Evolutionary conservation across 768 basidiomycete genomes (phyloP), one percentile per base, ranked within the genome.

Genomic region (Pisolithus sp.): DNA sequence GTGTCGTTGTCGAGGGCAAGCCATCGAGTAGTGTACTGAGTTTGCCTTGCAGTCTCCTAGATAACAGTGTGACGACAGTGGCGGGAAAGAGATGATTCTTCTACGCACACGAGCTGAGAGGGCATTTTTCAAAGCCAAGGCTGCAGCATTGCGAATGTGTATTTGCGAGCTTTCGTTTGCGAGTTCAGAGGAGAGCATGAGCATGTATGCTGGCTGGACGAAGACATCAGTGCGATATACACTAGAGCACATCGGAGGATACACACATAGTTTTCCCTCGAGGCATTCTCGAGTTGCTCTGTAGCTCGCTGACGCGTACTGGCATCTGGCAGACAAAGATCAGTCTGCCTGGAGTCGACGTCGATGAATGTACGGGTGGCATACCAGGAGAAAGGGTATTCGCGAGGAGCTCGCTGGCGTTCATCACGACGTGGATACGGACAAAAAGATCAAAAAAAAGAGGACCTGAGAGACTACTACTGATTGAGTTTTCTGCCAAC

Each of bases 81-180:
- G 44, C n/a, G 18, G 48, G 55, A 34, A 40, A 62, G 51, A 50
- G 59, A 50, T 44, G 50, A 60, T 54, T 57, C 60, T 54, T 61
- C 57, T 61, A 73, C 90, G 70, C 74, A 97, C 95, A 62, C 91
- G 77, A 54, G 94, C 92, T 31, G 86, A 81, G 53, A 99, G 71
- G 54, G 93, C 81, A 70, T 99, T 99, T 81, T 98, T 99, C 70
- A 99, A 76, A 18, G 95, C 94, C 48, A 99, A 77, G 67, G 92
- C 93, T 21, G 96, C 94, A n/a, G 95, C 93, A 64, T 90, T 95
- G 59, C 96, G 79, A 48, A 94, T 81, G 67, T 92, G 85, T 31
- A 83, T 62, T 13, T 78, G 74, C 6, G 78, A 79, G 41, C 57
- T 72, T 66, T 93, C 91, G 59, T 92, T 86, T 26, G 84, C 82